Conservation (phyloP, 2,329 filamentous ascomycete genomes). For the Colletotrichum euphorbiae region DNA sequence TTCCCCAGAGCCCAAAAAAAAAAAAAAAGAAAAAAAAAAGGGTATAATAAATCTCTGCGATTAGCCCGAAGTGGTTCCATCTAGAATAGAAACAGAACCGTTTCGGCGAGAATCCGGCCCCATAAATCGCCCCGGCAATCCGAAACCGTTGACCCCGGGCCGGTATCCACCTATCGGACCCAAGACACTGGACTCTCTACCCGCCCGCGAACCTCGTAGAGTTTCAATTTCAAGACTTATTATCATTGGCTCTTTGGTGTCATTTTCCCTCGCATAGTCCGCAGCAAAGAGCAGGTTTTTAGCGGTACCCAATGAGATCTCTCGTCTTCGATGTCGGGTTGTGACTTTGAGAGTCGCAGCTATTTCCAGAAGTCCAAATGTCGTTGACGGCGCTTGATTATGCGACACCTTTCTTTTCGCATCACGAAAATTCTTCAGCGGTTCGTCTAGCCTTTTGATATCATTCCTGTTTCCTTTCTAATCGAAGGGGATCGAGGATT, state of each 20-base stretch:
- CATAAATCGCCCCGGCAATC: slow-evolving; percentile 19
- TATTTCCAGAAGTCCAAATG: slow-evolving; percentile 21
- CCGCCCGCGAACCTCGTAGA: not conserved
- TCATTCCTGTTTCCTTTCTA: not conserved
- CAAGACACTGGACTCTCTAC: not conserved
- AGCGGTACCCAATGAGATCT: not conserved
- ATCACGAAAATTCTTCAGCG: not conserved
- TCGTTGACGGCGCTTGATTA: not conserved
- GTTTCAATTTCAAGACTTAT: slow-evolving; percentile 22
- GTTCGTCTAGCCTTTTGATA: not conserved
- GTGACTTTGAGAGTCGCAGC: slow-evolving; percentile 23
- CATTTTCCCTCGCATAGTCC: not conserved
- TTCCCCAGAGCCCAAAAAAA: not conserved
- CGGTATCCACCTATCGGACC: not conserved
- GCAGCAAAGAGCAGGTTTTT: not conserved
- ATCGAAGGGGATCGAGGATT: not conserved
- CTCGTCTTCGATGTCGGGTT: not conserved
- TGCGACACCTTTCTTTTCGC: not conserved
- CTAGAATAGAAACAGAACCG: slow-evolving; percentile 25
- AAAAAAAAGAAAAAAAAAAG: not conserved
- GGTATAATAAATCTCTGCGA: not conserved
- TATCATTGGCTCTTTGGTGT: slow-evolving; percentile 6
- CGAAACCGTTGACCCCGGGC: slow-evolving; percentile 26
- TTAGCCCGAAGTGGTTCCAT: not conserved
- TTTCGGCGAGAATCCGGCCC: not conserved